Evolutionary conservation across 768 basidiomycete genomes (phyloP), one percentile per base, ranked within the genome.

Genomic region (Lyophyllum decastes): DNA sequence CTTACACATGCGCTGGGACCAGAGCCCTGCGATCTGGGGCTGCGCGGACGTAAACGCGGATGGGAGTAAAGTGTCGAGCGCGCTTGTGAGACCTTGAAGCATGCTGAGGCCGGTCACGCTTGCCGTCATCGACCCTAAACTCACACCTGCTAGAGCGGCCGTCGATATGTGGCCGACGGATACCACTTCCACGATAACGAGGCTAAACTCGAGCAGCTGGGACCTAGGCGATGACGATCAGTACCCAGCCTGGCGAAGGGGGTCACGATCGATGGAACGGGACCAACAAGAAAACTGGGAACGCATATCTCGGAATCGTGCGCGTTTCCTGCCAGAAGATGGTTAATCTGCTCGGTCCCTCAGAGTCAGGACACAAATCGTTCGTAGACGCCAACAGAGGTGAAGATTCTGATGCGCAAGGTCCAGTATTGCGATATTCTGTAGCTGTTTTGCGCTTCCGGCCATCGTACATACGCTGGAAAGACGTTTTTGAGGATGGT

Each of bases 91-190:
- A 11, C 94, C 93, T 61, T 89, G 88, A 7, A 95, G 74, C 54
- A 94, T 87, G 59, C 86, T 88, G 62, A 88, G 88, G 3, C 84
- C 89, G 2, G 90, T 86, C 17, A 87, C 85, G 51, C 80, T 82
- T 16, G 84, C 85, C 0, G 88, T 88, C 87, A 90, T 89, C 10
- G 83, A 85, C 1, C 82, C 88, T 14, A 90, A 73, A 24, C 86
- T 87, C 30, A 88, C 84, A 0, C 92, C 94, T 2, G 96, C 95
- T 0, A 98, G 82, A 26, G 94, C 90, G 2, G 83, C 82, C 0
- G 94, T 96, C 0, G 93, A 94, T 12, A 97, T 72, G 70, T 97
- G 95, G 0, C 95, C 95, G 22, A 96, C 89, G n/a, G 88, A 88
- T 40, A 98, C 71, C 44, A 96, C 92, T 17, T 92, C 88, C 2